Conservation (phyloP, 2,329 filamentous ascomycete species). For the Colletotrichum godetiae region DNA sequence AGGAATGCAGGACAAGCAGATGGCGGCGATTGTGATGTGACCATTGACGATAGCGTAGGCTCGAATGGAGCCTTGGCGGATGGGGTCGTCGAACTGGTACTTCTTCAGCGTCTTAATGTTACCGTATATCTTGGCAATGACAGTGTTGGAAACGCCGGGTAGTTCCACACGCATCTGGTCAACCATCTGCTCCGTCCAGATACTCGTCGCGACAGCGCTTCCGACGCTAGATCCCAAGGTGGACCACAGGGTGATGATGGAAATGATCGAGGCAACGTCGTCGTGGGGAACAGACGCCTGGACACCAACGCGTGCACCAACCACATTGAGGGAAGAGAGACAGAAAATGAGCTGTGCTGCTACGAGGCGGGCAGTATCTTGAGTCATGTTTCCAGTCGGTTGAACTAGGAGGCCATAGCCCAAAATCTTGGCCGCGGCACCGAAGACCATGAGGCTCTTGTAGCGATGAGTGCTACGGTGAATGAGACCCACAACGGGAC, state of each 20-base stretch:
- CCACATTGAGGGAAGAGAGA: not conserved
- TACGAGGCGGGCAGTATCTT: not conserved
- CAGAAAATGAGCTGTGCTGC: not conserved
- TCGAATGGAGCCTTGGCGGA: too few relatives aligned
- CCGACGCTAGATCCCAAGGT: slow-evolving; percentile 47
- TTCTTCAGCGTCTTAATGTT: too few relatives aligned
- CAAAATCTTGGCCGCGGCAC: slow-evolving; percentile 41
- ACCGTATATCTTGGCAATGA: too few relatives aligned
- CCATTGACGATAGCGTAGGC: too few relatives aligned
- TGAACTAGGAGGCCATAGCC: not conserved
- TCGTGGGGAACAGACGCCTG: too few relatives aligned
- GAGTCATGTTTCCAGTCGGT: not conserved
- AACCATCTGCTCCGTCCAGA: slow-evolving; percentile 54
- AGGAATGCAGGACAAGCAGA: too few relatives aligned
- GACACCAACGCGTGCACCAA: too few relatives aligned
- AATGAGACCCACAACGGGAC: slow-evolving; percentile 48
- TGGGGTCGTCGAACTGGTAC: too few relatives aligned
- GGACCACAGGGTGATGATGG: too few relatives aligned
- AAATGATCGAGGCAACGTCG: too few relatives aligned
- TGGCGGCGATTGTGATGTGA: too few relatives aligned
- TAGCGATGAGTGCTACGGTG: slow-evolving; percentile 53
- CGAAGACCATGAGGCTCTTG: slow-evolving; percentile 53
- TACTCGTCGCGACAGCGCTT: slow-evolving; percentile 49
- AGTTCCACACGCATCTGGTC: slow-evolving; percentile 46
- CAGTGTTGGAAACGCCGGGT: slow-evolving; percentile 35